Conservation (phyloP, 345 rosid genomes). For the Brassica incana region DNA sequence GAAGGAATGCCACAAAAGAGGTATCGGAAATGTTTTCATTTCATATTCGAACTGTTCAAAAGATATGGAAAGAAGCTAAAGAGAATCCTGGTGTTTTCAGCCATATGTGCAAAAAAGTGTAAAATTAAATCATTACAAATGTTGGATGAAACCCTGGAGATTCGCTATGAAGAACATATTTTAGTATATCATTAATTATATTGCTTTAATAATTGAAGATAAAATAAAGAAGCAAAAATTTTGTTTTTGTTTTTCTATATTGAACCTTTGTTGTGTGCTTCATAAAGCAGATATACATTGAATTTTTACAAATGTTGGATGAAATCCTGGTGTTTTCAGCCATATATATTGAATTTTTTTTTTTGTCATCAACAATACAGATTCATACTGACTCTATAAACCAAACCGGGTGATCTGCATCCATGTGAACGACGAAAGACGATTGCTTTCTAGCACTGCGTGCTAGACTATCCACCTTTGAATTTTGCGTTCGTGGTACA, state of each 20-base stretch:
- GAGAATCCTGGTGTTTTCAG: neutral
- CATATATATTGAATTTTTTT: no score
- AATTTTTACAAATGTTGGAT: no score
- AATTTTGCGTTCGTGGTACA: no score
- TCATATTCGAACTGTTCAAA: neutral
- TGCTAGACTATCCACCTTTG: no score
- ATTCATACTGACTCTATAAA: no score
- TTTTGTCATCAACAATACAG: no score
- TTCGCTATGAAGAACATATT: neutral
- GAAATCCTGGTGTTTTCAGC: no score
- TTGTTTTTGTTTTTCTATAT: neutral
- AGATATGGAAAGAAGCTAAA: neutral
- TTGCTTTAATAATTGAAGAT: neutral
- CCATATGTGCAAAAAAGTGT: neutral
- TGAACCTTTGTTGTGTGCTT: neutral
- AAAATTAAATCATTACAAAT: neutral
- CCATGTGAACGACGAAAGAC: no score
- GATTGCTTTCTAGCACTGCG: no score
- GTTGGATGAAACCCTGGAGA: neutral
- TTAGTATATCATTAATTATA: neutral
- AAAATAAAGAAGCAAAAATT: neutral
- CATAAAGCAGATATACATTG: neutral
- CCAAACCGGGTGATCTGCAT: no score
- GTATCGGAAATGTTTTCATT: neutral
- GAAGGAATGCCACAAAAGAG: neutral